Evolutionary conservation across 208 protist species (phyloP), one percentile per base, ranked within the genome.

Genomic region (Jaenimonas drosophilae): DNA sequence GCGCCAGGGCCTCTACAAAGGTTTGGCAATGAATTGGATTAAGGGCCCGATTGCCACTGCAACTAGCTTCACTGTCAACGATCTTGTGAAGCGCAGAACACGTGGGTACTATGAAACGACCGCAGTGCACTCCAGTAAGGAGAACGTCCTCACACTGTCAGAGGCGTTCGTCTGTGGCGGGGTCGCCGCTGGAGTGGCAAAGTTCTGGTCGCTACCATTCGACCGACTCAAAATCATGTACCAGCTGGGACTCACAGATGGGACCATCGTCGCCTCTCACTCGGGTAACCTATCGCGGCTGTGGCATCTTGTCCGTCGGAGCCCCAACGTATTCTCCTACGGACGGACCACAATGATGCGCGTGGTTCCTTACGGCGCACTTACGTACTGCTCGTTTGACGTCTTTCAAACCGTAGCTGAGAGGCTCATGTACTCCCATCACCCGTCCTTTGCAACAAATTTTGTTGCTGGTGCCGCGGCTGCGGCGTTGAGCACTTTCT

Each of bases 171-270:
- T 78, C 28, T 92, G 79, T 36, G 96, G 96, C 46, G 92, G 86
- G 26, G 70, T 96, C 12, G 88, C 93, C 6, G 92, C 91, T 20
- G 78, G 71, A 16, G 76, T 91, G 5, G 89, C 88, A 25, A 89
- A 96, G 59, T 81, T 96, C 24, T 76, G 62, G 28, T 93, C 88
- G 21, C 38, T 90, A 23, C 94, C 96, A 25, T 82, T 97, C 33
- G 92, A 97, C 65, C 63, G 84, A 6, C 41, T 96, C 17, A 96
- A 96, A 54, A 97, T 97, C 44, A 64, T 96, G 27, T 95, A 94
- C 58, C 91, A 97, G 59, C 73, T 98, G 0, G 72, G 73, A 24
- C 50, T 79, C 38, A 47, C 28, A 26, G 49, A 49, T 5, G n/a
- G n/a, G n/a, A n/a, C n/a, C n/a, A n/a, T n/a, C n/a, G n/a, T n/a